Base-by-base conservation (phyloP, 306 rosid genomes). In the Prunus campanulata region DNA sequence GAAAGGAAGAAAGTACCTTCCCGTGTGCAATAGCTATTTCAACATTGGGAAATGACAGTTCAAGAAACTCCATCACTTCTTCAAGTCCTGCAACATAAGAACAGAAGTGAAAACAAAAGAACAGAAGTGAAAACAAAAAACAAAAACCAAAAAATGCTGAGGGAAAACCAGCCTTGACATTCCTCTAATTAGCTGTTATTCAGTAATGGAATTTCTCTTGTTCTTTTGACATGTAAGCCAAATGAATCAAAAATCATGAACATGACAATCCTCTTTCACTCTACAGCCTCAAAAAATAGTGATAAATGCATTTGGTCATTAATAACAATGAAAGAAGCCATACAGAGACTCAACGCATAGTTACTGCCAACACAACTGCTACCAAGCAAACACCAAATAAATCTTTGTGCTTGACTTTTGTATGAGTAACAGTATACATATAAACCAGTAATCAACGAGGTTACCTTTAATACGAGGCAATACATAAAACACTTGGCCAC, bases 11-110 rank as follows among this genome's bases (percentile, higher is more conserved):
- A 69, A 81, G 77, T 86, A 94, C 98, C 96, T 94, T 88, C 79
- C 98, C 96, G 52, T 94, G 98, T 74, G 96, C 98, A 85, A 90
- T 79, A 79, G 96, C 98, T 83, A 94, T 90, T 85, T 95, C 93
- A 79, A 90, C 90, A 77, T 78, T 74, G 10, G 96, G 93, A 84
- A 89, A 92, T 70, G 93, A 72, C 78, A 76, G 81, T 79, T 78
- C 85, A 48, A 92, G 97, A 92, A 95, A 95, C 27, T 83, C 80
- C 97, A 84, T 89, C 81, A 88, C 96, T 76, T 94, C 95, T 66
- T 92, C 97, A 66, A 92, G 98, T 73, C 98, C 98, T 94, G 88
- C 70, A 80, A 77, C 64, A 68, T 70, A 71, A 49, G 42, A 76
- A 83, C 71, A 59, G 78, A 70, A 35, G 63, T 66, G 27, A 55